Evolutionary conservation across 2,329 filamentous ascomycete species (phyloP), one percentile per base, ranked within the genome.

Genomic region (Phialemoniopsis sp.): DNA sequence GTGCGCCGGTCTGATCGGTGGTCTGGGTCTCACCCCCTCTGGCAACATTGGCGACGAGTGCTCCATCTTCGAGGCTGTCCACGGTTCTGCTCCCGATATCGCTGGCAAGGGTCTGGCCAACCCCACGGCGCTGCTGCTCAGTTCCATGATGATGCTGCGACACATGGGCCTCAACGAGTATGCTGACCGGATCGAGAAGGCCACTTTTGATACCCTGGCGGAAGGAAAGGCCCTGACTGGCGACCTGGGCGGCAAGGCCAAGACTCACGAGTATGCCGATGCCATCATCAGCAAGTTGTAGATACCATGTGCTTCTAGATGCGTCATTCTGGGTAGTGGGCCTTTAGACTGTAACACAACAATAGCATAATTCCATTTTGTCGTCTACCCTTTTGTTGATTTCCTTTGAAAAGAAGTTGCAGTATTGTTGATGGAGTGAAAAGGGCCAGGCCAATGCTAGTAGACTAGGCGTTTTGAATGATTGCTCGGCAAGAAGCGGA

Each of bases 21-120:
- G 93, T 69, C 86, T 98, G 49, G 93, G 93, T 65, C 82, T 98
- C 38, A 96, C 93, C 30, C 93, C 93, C 50, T 97, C 91, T 30
- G 93, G 91, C 60, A 98, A 98, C 81, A 97, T 96, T 61, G 93
- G 89, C 68, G 89, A 96, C 70, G 87, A 95, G 76, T 97, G 89
- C 85, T 95, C 89, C 65, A 96, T 97, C 75, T 98, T 98, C 75
- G 93, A 98, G 76, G 93, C 93, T 57, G 93, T 98, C 58, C 93
- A 98, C 77, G 91, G 91, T 56, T 95, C 89, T 51, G 91, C 91
- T 44, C 91, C 91, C 45, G 91, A 97, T 67, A 97, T 97, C 64
- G 89, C 89, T 50, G 91, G 91, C 67, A 89, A 96, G 81, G 86
- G 80, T 52, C 85, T 97, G 54, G 93, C 93, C 59, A 98, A 98